phyloP scores from a whole-genome alignment of 169 alveolate genomes.

The Plasmodium ovale region DNA sequence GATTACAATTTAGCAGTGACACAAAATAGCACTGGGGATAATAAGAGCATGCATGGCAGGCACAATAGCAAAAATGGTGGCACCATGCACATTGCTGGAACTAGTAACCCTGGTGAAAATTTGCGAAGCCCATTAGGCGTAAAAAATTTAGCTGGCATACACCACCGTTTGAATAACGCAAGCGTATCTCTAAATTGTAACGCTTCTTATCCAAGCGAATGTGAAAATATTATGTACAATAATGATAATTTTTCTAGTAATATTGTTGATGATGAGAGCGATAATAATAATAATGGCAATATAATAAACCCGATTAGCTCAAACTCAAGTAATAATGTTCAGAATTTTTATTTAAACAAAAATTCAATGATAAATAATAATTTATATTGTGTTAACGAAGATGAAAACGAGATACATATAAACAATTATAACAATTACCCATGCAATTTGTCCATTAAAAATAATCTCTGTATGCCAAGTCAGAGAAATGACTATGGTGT shows the following conservation, averaged over 20 bases:
- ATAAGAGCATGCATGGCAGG: not conserved
- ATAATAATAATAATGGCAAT: not conserved
- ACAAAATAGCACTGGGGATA: not conserved
- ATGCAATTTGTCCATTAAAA: not conserved
- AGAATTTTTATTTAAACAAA: not conserved
- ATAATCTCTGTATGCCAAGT: too few species aligned
- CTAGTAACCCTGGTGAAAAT: not conserved
- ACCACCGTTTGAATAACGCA: not conserved
- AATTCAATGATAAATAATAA: not conserved
- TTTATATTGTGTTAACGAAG: not conserved
- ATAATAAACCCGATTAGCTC: not conserved
- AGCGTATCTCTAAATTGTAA: not conserved
- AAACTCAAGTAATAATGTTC: conserved; percentile 4
- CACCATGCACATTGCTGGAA: not conserved
- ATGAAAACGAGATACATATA: not conserved
- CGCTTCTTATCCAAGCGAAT: not conserved
- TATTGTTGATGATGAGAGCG: not conserved
- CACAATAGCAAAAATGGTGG: not conserved
- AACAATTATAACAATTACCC: not conserved
- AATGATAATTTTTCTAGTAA: not conserved
- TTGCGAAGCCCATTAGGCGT: too few species aligned
- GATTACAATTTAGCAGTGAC: conserved; percentile 32
- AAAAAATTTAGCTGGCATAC: too few species aligned
- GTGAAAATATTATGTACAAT: not conserved
- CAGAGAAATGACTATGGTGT: too few species aligned